Conservation (phyloP, 2,329 filamentous ascomycete species). For the Colletotrichum viniferum region DNA sequence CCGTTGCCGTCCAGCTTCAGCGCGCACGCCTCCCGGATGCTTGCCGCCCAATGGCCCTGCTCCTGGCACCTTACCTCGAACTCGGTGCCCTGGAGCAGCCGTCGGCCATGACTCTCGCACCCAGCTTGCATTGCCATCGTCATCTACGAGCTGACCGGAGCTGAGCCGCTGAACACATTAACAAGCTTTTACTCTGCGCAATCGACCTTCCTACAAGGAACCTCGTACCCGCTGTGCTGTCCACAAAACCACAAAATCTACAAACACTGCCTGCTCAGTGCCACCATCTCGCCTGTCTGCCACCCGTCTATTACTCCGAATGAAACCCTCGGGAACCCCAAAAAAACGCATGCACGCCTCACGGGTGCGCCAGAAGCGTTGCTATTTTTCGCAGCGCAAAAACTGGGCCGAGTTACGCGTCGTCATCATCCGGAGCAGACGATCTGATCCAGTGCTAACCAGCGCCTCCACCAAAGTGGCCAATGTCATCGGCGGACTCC, state of each 20-base stretch:
- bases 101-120: background rate
- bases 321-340: constrained; percentile 6
- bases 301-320: constrained; percentile 8
- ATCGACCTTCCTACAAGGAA: background rate
- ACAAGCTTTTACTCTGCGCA: background rate
- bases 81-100: background rate
- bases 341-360: background rate
- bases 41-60: background rate
- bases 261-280: constrained; percentile 8
- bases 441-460: background rate
- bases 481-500: background rate
- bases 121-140: constrained; percentile 3
- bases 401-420: constrained; percentile 18
- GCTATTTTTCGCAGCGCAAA: constrained; percentile 19
- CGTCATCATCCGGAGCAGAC: background rate
- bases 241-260: background rate
- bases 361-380: background rate
- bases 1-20: background rate
- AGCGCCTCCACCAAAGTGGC: background rate
- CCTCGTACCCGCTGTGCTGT: background rate
- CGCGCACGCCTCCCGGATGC: background rate
- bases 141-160: background rate
- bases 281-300: background rate
- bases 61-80: background rate
- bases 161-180: background rate